Evolutionary conservation across 495 filamentous ascomycete species (phyloP).

Genomic region (Neurospora sp.): DNA sequence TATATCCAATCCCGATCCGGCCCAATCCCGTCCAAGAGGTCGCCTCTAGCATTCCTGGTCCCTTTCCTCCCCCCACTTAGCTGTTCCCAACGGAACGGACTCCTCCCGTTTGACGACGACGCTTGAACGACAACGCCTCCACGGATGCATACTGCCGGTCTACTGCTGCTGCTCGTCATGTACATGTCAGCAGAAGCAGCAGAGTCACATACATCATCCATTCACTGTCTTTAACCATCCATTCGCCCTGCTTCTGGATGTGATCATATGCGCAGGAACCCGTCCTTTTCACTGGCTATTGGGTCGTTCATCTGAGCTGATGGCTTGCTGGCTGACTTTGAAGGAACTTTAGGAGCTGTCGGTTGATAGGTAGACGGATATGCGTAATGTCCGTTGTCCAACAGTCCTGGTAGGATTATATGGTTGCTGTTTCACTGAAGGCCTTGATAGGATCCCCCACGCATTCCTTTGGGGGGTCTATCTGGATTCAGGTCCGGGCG

Average conservation of each 20-base stretch:
- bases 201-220: constrained; percentile 10
- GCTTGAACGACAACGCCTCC: background rate
- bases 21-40: background rate
- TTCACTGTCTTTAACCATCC: background rate
- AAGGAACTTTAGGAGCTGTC: background rate
- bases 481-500: background rate
- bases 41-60: background rate
- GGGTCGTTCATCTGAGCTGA: background rate
- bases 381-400: background rate
- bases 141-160: background rate
- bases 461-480: background rate
- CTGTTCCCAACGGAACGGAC: background rate
- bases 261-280: constrained; percentile 26
- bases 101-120: background rate
- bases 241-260: background rate
- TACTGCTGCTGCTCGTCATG: background rate
- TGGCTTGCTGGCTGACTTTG: background rate
- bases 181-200: background rate
- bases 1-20: background rate
- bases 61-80: background rate
- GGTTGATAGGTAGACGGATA: background rate
- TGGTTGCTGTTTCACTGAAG: background rate
- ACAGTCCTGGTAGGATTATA: background rate
- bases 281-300: constrained; percentile 14
- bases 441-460: background rate